Evolutionary conservation across 108 stramenopile species (phyloP).

Genomic region (Pseudonitzschia multiseries): DNA sequence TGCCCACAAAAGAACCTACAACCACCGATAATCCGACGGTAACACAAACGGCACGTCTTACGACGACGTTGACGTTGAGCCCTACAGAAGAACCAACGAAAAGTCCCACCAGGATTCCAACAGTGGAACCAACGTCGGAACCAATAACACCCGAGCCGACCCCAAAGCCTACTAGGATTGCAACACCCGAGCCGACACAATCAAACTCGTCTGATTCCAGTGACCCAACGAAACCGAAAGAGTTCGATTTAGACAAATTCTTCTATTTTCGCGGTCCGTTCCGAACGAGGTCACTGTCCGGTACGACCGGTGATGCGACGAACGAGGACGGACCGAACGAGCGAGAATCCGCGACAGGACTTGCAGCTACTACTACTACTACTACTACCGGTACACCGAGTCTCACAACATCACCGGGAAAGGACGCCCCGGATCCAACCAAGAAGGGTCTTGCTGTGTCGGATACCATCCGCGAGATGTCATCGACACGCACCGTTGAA

Average conservation of each 20-base stretch:
- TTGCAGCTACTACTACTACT: neutral
- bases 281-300: too few relatives aligned
- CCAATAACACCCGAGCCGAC: slow-evolving; percentile 1
- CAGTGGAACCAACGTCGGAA: neutral
- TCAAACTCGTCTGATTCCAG: neutral
- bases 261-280: neutral
- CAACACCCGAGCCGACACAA: neutral
- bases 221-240: neutral
- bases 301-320: too few relatives aligned
- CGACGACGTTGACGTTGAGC: neutral
- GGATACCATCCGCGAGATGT: too few relatives aligned
- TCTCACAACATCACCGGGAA: neutral
- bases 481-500: too few relatives aligned
- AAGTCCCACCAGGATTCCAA: neutral
- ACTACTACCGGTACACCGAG: too few relatives aligned
- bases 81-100: neutral
- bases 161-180: neutral
- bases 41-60: neutral
- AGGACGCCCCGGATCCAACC: neutral
- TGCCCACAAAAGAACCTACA: neutral
- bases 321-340: neutral
- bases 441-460: neutral
- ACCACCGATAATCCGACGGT: neutral
- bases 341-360: neutral
- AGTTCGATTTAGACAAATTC: neutral